Evolutionary conservation across 495 filamentous ascomycete genomes (phyloP).

Genomic region (Xylaria longipes): DNA sequence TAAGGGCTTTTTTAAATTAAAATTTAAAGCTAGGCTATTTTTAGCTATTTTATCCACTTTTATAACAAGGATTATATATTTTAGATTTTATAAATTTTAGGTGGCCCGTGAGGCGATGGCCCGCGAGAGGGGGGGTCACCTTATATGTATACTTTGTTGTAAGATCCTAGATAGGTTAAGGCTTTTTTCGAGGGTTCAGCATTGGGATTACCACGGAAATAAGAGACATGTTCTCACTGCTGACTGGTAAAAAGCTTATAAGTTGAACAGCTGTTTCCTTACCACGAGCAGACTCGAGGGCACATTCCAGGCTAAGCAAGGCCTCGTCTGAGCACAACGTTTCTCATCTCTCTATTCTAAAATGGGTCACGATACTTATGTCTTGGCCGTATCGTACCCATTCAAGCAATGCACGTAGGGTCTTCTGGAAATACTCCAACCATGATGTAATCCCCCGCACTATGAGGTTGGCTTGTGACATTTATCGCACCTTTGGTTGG

Average conservation of each 20-base stretch:
- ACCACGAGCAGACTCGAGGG: background rate
- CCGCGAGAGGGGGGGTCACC: too few species aligned
- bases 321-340: background rate
- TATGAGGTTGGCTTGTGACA: background rate
- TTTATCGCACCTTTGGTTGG: background rate
- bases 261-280: too few species aligned
- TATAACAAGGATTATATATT: too few species aligned
- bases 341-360: background rate
- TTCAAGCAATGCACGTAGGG: conserved; percentile 2
- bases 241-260: too few species aligned
- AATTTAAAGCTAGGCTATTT: too few species aligned
- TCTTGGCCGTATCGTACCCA: background rate
- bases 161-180: too few species aligned
- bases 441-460: background rate
- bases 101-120: too few species aligned
- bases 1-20: too few species aligned
- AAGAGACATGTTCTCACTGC: too few species aligned
- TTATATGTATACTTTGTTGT: background rate
- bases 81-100: too few species aligned
- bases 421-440: background rate
- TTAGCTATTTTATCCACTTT: too few species aligned
- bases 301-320: background rate
- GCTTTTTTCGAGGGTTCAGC: too few species aligned
- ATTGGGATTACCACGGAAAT: background rate
- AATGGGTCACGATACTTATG: background rate